A percentile compares a stretch with the other conserved stretches of the same genome.
Conservation (phyloP, 441 rosid genomes). For the Gossypium aridum region DNA sequence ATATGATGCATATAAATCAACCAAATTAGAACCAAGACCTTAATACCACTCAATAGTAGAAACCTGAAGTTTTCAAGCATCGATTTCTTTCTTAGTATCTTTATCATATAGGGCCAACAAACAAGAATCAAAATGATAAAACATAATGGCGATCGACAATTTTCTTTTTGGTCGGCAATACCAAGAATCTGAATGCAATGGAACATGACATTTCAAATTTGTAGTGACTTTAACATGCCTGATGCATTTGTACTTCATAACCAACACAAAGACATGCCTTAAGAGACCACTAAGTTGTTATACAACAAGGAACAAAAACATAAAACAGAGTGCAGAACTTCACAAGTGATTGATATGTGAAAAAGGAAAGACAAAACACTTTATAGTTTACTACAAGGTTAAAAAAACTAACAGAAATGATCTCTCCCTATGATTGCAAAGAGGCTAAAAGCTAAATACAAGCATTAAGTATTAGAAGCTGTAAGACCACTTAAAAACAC, state of each 20-base stretch:
- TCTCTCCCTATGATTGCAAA: background rate
- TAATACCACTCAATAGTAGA: background rate
- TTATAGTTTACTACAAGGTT: background rate
- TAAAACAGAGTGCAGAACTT: background rate
- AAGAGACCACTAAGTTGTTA: no score
- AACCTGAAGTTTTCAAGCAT: background rate
- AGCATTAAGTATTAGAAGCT: background rate
- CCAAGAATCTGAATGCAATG: background rate
- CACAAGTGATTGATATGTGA: background rate
- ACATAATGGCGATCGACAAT: background rate
- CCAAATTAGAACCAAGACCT: background rate
- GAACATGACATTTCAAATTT: background rate
- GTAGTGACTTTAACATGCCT: background rate
- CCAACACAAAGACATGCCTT: background rate
- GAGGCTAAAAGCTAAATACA: background rate
- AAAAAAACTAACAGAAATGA: background rate
- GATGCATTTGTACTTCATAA: background rate
- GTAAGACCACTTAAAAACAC: background rate
- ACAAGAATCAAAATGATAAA: background rate
- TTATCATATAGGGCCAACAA: background rate
- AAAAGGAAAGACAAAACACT: background rate
- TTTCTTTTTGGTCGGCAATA: background rate
- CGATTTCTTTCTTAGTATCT: background rate
- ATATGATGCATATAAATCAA: background rate
- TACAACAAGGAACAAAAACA: background rate